These are phyloP conservation scores for Prunella vulgaris DNA, from an alignment of 257 asterid species.

Conservation along the genomic window DNA sequence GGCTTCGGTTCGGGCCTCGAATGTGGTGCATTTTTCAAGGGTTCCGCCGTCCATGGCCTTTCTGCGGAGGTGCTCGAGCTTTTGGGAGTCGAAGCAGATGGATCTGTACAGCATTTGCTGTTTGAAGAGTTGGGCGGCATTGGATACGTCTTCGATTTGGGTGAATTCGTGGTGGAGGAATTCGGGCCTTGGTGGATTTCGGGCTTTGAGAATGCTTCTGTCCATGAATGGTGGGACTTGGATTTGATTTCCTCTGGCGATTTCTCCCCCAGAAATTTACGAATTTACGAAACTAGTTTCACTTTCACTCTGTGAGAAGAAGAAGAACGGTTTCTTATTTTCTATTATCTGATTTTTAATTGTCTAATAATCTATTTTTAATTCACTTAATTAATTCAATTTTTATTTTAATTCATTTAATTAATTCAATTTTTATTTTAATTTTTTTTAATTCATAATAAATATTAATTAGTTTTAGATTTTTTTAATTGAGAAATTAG, in stretches of 20 bases:
- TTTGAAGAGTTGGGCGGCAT: slow-evolving; percentile 47
- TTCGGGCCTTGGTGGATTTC: slow-evolving; percentile 60
- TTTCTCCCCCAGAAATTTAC: slow-evolving; percentile 82
- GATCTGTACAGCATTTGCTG: slow-evolving; percentile 63
- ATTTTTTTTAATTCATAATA: too few species aligned
- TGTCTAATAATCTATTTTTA: too few species aligned
- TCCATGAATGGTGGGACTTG: slow-evolving; percentile 70
- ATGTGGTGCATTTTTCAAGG: slow-evolving; percentile 60
- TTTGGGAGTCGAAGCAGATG: slow-evolving; percentile 65
- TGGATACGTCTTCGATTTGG: slow-evolving; percentile 69
- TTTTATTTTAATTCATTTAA: too few species aligned
- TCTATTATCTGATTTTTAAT: too few species aligned
- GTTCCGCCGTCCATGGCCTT: slow-evolving; percentile 49
- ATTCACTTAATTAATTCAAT: too few species aligned
- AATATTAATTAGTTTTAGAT: too few species aligned
- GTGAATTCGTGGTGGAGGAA: too few species aligned
- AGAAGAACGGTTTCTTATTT: too few species aligned
- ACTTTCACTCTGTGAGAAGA: too few species aligned
- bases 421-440: too few species aligned
- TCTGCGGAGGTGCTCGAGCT: slow-evolving; percentile 47
- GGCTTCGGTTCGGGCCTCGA: slow-evolving; percentile 77
- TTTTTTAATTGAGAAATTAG: too few species aligned
- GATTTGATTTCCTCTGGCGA: slow-evolving; percentile 54
- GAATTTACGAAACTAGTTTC: too few species aligned
- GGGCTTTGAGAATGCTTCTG: slow-evolving; percentile 57